Evolutionary conservation across 805 yeast species (phyloP), one percentile per base, ranked within the genome.

Genomic region (Hyphopichia homilentoma): DNA sequence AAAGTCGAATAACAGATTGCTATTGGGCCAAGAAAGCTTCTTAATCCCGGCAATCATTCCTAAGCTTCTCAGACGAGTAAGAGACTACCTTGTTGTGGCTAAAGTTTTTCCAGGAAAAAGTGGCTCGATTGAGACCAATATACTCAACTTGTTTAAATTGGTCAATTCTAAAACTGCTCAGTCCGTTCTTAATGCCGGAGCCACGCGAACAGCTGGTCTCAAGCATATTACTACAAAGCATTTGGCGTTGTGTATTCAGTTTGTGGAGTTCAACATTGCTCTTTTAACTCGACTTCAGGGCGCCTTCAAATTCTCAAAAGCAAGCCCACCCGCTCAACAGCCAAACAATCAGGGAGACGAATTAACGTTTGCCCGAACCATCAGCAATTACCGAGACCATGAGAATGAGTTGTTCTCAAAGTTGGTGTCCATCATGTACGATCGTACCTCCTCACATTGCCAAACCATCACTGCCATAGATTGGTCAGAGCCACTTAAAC

Each of bases 181-280:
- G 39, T 73, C 84, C 4, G 79, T 84, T 24, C 59, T 84, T 22
- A 82, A 80, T 27, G 87, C 89, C 1, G 85, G 84, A 25, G 90
- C 90, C 1, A 81, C 84, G 2, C 58, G 77, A 41, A 75, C 88
- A 1, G 84, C 90, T 0, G 87, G 85, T 0, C 61, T 83, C 31
- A 77, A 73, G 41, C 88, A 82, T 47, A 82, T 84, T 31, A 79
- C 85, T 3, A 81, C 87, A 2, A 79, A 78, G 43, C 85, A 83
- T 52, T 50, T 83, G 31, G 80, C 87, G 1, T 64, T 82, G 24
- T 75, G 84, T 22, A 75, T 81, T 4, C 86, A 83, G 47, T 64
- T 79, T n/a, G 60, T 83, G 19, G 76, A 77, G 34, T 65, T 65
- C 39, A 39, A 47, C 30, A 47, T 50, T 6, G 60, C 68, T 19